Conservation (phyloP, 805 yeast genomes). For the Suhomyces sp. region DNA sequence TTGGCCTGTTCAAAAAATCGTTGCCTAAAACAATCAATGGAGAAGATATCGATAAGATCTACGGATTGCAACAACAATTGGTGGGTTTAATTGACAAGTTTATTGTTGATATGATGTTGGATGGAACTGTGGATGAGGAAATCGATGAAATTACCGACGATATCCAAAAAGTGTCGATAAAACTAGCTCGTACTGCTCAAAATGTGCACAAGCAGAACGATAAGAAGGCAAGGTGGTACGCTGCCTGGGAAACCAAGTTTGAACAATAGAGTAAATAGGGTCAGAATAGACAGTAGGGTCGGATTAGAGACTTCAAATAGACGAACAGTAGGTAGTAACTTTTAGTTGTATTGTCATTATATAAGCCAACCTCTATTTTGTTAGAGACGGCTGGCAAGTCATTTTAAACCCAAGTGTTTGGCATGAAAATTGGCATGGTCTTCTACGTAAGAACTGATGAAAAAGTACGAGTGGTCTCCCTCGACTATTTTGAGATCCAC, state of each 20-base stretch:
- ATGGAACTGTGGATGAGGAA: constrained; percentile 39
- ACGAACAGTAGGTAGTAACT: not conserved
- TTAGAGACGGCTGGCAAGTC: not conserved
- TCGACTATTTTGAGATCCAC: constrained; percentile 63
- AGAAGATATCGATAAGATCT: constrained; percentile 44
- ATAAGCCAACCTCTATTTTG: not conserved
- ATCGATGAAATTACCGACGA: constrained; percentile 20
- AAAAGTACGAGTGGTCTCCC: constrained; percentile 91
- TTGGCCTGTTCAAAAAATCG: constrained; percentile 58
- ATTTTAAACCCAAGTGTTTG: constrained; percentile 45
- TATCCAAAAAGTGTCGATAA: constrained; percentile 25
- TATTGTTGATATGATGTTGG: constrained; percentile 54
- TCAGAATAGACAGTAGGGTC: not conserved
- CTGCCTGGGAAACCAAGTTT: constrained; percentile 51
- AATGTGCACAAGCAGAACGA: constrained; percentile 47
- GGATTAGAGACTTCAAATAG: not conserved
- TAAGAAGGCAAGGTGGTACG: constrained; percentile 57
- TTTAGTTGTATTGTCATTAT: not conserved
- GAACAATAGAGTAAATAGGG: not conserved
- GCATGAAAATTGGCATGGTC: constrained; percentile 89
- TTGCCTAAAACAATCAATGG: constrained; percentile 47
- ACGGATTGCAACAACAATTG: constrained; percentile 39
- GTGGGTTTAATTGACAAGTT: constrained; percentile 55
- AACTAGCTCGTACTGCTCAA: constrained; percentile 38
- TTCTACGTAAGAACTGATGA: constrained; percentile 72